Evolutionary conservation across 345 rosid species (phyloP).

Genomic region (Boechera divaricarpa): DNA sequence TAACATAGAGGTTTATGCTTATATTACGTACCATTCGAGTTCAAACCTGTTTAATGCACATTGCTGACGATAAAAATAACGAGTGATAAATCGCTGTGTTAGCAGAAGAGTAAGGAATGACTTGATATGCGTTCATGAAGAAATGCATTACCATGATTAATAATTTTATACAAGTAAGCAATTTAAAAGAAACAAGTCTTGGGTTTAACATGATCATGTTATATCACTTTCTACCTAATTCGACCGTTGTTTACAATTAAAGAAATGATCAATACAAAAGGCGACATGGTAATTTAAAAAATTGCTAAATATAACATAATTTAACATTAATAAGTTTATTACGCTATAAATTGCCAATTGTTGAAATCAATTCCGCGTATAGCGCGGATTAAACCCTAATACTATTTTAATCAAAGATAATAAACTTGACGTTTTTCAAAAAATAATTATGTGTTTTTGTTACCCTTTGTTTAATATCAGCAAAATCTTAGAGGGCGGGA

Average conservation of each 20-base stretch:
- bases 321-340: neutral
- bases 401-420: neutral
- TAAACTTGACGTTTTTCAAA: neutral
- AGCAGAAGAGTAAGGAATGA: neutral
- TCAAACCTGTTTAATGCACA: neutral
- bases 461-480: neutral
- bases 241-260: neutral
- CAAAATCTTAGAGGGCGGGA: slow-evolving; percentile 9
- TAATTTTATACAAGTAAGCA: neutral
- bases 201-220: neutral
- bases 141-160: neutral
- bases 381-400: neutral
- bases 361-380: neutral
- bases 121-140: neutral
- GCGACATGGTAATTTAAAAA: neutral
- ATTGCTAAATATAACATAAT: neutral
- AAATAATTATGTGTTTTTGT: neutral
- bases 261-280: neutral
- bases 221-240: no score
- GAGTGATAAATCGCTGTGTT: neutral
- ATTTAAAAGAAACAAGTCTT: neutral
- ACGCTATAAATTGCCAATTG: neutral
- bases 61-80: neutral
- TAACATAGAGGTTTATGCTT: neutral
- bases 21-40: neutral